Evolutionary conservation across 331 rosid species (phyloP).

Genomic region (Prunus yedoensis): DNA sequence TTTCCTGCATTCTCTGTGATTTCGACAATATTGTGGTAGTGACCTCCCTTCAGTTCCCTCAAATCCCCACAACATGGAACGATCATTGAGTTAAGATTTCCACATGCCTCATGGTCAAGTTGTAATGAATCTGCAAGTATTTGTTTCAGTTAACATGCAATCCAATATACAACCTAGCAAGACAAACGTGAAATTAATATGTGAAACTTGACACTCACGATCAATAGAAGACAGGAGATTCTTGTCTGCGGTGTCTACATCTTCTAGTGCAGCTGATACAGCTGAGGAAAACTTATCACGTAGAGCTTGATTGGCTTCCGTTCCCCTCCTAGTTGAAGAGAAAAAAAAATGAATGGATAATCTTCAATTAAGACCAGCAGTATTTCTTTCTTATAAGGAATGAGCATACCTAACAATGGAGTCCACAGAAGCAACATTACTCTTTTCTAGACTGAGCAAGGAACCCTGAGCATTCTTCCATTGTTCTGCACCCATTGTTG

Average conservation of each 20-base stretch:
- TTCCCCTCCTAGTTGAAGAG: conserved; percentile 63
- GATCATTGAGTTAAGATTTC: conserved; percentile 75
- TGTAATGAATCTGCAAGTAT: conserved; percentile 77
- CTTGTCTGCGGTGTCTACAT: conserved; percentile 74
- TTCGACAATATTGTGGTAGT: conserved; percentile 86
- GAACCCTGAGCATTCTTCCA: conserved; percentile 96
- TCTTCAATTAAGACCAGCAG: conserved; percentile 10
- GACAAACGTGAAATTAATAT: background rate
- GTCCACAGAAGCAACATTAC: conserved; percentile 77
- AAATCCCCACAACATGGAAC: conserved; percentile 87
- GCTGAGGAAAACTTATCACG: conserved; percentile 74
- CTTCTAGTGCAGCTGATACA: conserved; percentile 73
- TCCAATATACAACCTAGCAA: background rate
- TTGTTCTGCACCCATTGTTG: conserved; percentile 82
- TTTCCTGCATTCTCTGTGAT: conserved; percentile 90
- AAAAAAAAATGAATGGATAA: conserved; percentile 14
- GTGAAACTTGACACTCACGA: conserved; percentile 54
- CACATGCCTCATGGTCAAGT: conserved; percentile 96
- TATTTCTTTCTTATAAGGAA: background rate
- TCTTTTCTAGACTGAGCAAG: conserved; percentile 71
- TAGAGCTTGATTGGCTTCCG: conserved; percentile 70
- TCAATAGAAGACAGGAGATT: conserved; percentile 79
- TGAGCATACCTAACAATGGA: conserved; percentile 71
- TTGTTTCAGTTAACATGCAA: conserved; percentile 22
- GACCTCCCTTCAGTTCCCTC: conserved; percentile 90